Percentiles rank a stretch among this genome's conserved stretches.
These are phyloP conservation scores for Halophytophthora batemanensis DNA, from an alignment of 352 stramenopile genomes.

Conservation along the genomic window DNA sequence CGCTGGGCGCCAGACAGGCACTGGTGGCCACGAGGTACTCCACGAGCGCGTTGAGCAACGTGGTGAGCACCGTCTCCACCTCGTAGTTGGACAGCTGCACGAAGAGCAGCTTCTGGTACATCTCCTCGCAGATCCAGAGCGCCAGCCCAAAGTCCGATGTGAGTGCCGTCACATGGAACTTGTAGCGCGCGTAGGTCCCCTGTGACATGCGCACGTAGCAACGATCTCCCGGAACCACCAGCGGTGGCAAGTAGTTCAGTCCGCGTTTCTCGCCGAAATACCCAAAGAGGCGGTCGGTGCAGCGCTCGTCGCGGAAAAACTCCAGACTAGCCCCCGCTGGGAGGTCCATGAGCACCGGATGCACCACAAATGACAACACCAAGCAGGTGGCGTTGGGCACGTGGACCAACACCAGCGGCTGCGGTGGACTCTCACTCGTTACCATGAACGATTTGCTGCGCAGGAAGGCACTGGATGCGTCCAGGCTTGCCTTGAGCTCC, in stretches of 20 bases:
- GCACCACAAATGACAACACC: constrained; percentile 74
- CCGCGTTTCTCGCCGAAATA: constrained; percentile 77
- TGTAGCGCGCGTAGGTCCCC: constrained; percentile 69
- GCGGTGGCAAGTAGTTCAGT: constrained; percentile 57
- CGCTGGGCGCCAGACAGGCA: constrained; percentile 34
- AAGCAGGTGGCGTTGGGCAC: constrained; percentile 62
- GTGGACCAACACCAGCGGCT: constrained; percentile 56
- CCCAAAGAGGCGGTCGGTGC: constrained; percentile 57
- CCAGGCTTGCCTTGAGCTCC: constrained; percentile 50
- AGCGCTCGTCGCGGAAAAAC: constrained; percentile 66
- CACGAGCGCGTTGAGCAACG: constrained; percentile 39
- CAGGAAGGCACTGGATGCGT: constrained; percentile 45
- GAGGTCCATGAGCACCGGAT: constrained; percentile 79
- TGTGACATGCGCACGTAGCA: constrained; percentile 69
- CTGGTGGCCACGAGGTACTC: constrained; percentile 42
- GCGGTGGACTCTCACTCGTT: constrained; percentile 62
- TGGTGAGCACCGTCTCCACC: constrained; percentile 59
- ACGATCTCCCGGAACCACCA: constrained; percentile 54
- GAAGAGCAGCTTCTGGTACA: constrained; percentile 56
- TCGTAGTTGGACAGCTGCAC: constrained; percentile 56
- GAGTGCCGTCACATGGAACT: constrained; percentile 72
- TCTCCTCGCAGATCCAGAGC: constrained; percentile 64
- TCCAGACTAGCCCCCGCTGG: constrained; percentile 65
- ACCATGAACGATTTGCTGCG: constrained; percentile 57
- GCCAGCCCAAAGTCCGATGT: constrained; percentile 70